Conservation (phyloP, 2,329 filamentous ascomycete species). For the Aspergillus novofumigatus region DNA sequence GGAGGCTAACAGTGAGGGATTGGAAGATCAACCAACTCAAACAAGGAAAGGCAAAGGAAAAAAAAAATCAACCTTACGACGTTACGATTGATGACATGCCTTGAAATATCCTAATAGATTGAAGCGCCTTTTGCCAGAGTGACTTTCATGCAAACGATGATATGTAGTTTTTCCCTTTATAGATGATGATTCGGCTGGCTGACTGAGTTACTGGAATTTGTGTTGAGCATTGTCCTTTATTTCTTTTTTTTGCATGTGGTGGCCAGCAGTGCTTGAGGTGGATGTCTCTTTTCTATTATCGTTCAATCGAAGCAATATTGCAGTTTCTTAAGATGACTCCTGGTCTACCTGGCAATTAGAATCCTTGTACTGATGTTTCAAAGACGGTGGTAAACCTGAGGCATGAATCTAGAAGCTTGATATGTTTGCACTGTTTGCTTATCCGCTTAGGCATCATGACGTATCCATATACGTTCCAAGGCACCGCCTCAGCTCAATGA, state of each 20-base stretch:
- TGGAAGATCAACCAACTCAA: background rate
- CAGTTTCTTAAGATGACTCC: background rate
- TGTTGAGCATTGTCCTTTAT: background rate
- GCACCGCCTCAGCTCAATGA: background rate
- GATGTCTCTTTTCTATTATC: background rate
- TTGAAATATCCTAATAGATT: slow-evolving; percentile 19
- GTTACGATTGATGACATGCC: slow-evolving; percentile 26
- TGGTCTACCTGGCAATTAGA: background rate
- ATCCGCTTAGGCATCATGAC: slow-evolving; percentile 11
- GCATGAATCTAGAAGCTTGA: slow-evolving; percentile 13
- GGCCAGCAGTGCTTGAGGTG: background rate
- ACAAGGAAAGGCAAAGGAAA: background rate
- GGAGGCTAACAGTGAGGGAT: background rate
- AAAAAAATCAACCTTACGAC: slow-evolving; percentile 13
- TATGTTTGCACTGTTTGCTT: background rate
- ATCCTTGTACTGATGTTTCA: background rate
- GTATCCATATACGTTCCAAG: background rate
- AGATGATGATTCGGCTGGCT: background rate
- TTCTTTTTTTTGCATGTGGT: background rate
- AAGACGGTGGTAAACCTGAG: background rate
- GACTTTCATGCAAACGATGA: background rate
- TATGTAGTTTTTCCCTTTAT: background rate
- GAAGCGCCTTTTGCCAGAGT: slow-evolving; percentile 1
- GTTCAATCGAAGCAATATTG: background rate
- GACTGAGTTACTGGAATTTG: background rate